Evolutionary conservation across 352 stramenopile species (phyloP).

Genomic region (Lagenidium giganteum): DNA sequence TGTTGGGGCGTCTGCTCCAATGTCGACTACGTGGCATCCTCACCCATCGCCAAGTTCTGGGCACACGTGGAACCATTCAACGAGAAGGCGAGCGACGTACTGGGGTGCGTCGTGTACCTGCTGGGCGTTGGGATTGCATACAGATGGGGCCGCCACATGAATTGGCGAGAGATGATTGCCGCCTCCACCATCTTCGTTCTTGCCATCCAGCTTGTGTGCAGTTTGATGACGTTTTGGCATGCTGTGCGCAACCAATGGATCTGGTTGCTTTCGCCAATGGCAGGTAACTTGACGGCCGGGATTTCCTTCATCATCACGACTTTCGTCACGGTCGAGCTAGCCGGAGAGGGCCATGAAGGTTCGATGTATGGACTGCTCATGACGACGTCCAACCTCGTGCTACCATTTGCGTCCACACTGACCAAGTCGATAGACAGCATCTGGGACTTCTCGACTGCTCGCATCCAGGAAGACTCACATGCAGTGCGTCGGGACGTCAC

Average conservation of each 20-base stretch:
- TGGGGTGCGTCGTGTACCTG: slow-evolving; percentile 29
- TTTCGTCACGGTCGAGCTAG: slow-evolving; percentile 46
- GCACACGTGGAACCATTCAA: slow-evolving; percentile 34
- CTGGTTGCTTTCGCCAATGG: too few relatives aligned
- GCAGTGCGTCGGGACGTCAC: too few relatives aligned
- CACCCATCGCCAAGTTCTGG: slow-evolving; percentile 18
- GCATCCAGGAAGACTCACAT: slow-evolving; percentile 2
- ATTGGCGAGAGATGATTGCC: slow-evolving; percentile 34
- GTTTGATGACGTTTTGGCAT: slow-evolving; percentile 36
- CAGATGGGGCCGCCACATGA: slow-evolving; percentile 40
- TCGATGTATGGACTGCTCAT: slow-evolving; percentile 40
- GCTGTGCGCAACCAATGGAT: slow-evolving; percentile 27
- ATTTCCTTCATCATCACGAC: slow-evolving; percentile 32
- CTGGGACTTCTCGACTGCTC: too few relatives aligned
- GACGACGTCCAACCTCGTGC: slow-evolving; percentile 29
- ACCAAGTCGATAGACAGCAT: too few relatives aligned
- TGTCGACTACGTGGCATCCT: too few relatives aligned
- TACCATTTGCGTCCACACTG: slow-evolving; percentile 26
- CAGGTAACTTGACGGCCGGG: slow-evolving; percentile 24
- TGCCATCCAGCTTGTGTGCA: slow-evolving; percentile 21
- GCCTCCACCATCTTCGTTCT: slow-evolving; percentile 24
- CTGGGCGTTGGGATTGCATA: slow-evolving; percentile 26
- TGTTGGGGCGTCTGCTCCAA: too few relatives aligned
- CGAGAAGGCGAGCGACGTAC: slow-evolving; percentile 29
- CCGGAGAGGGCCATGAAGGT: slow-evolving; percentile 39